Conservation (phyloP, 2,329 filamentous ascomycete genomes). For the Plenodomus lindquistii region DNA sequence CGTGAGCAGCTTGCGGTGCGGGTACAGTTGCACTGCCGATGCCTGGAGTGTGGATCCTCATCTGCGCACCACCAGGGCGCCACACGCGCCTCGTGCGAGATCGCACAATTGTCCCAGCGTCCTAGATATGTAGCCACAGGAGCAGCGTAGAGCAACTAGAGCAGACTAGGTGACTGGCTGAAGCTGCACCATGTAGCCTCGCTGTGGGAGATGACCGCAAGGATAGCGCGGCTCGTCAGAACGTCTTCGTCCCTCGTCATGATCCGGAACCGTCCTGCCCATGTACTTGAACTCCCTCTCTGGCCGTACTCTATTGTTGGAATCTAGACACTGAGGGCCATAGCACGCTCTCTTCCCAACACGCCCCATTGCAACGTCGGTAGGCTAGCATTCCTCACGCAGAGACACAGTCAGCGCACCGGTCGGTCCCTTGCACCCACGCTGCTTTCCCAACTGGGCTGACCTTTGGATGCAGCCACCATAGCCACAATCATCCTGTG, state of each 20-base stretch:
- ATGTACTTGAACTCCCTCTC: slow-evolving; percentile 39
- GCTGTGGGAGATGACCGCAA: slow-evolving; percentile 33
- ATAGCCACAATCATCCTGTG: too few relatives aligned
- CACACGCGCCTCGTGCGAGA: slow-evolving; percentile 38
- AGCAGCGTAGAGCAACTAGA: slow-evolving; percentile 32
- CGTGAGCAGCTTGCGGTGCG: background rate
- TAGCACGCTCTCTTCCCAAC: background rate
- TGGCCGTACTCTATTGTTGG: too few relatives aligned
- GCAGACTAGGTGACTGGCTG: slow-evolving; percentile 33
- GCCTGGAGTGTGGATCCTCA: slow-evolving; percentile 20
- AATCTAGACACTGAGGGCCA: background rate
- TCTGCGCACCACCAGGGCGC: slow-evolving; percentile 33
- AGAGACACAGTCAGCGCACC: slow-evolving; percentile 33
- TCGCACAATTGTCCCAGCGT: slow-evolving; percentile 36
- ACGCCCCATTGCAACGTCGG: background rate
- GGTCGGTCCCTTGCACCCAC: background rate
- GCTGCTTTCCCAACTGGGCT: background rate
- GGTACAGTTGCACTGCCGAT: background rate
- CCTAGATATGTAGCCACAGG: slow-evolving; percentile 29
- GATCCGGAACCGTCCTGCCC: slow-evolving; percentile 12
- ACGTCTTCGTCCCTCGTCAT: slow-evolving; percentile 23
- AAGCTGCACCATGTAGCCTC: slow-evolving; percentile 31
- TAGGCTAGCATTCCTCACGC: slow-evolving; percentile 3
- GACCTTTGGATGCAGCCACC: background rate
- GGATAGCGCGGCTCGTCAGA: slow-evolving; percentile 35